These are phyloP conservation scores for Crithidia mellificae DNA, from an alignment of 208 protist genomes.

Conservation along the genomic window DNA sequence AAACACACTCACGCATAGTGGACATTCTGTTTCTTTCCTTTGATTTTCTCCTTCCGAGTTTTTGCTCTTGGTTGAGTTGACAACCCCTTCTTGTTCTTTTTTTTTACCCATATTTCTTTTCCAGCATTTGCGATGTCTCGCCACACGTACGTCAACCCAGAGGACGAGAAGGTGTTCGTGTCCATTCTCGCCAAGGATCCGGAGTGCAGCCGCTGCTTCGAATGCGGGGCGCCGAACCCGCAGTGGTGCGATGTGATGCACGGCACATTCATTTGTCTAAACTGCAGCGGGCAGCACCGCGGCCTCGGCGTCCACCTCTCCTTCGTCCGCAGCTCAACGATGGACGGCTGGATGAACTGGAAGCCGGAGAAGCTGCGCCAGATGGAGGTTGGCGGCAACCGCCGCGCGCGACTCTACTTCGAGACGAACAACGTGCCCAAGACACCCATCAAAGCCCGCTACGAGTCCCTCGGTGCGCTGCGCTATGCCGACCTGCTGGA, in stretches of 20 bases:
- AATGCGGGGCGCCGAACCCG: slow-evolving; percentile 86
- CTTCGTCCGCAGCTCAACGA: slow-evolving; percentile 92
- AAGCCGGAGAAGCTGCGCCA: slow-evolving; percentile 87
- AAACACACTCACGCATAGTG: too few relatives aligned
- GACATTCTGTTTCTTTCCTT: background rate
- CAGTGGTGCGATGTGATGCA: slow-evolving; percentile 92
- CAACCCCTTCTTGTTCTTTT: slow-evolving; percentile 4
- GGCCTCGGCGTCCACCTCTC: slow-evolving; percentile 93
- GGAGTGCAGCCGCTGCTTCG: slow-evolving; percentile 87
- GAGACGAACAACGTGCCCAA: slow-evolving; percentile 64
- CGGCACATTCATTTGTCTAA: slow-evolving; percentile 89
- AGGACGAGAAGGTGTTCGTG: slow-evolving; percentile 66
- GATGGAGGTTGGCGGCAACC: slow-evolving; percentile 91
- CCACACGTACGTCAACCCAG: slow-evolving; percentile 44
- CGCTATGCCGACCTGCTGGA: slow-evolving; percentile 86
- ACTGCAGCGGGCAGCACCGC: slow-evolving; percentile 91
- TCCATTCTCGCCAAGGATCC: slow-evolving; percentile 71
- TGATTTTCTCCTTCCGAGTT: background rate
- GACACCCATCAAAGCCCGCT: slow-evolving; percentile 68
- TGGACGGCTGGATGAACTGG: slow-evolving; percentile 93
- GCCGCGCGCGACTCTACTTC: slow-evolving; percentile 88
- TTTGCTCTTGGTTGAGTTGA: background rate
- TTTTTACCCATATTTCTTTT: slow-evolving; percentile 9
- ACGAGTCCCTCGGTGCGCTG: slow-evolving; percentile 77
- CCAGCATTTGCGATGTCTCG: slow-evolving; percentile 5